Percentiles rank a stretch among this genome's conserved stretches.
These are phyloP conservation scores for Eutrema japonicum DNA, from an alignment of 345 rosid genomes.

Conservation along the genomic window DNA sequence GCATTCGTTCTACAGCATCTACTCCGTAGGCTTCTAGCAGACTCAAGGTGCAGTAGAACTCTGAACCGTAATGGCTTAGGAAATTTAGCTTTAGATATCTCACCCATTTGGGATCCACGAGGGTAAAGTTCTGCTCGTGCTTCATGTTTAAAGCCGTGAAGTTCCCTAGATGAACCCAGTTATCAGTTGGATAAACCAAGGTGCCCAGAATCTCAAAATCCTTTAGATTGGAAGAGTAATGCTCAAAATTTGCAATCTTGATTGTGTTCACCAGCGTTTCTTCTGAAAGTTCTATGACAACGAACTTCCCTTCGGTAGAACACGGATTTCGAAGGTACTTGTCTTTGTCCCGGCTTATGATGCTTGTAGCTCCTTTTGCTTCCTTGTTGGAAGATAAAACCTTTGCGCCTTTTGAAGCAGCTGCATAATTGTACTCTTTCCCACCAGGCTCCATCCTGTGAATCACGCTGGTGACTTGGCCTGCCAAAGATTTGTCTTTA, in stretches of 20 bases:
- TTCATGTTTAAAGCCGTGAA: conserved; percentile 85
- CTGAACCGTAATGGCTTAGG: conserved; percentile 79
- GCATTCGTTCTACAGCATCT: conserved; percentile 92
- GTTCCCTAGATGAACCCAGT: conserved; percentile 81
- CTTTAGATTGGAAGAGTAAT: conserved; percentile 84
- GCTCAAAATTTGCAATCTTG: conserved; percentile 89
- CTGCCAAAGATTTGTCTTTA: conserved; percentile 61
- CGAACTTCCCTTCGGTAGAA: conserved; percentile 86
- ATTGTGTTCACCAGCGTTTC: conserved; percentile 87
- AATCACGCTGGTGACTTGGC: conserved; percentile 63
- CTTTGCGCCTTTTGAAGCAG: conserved; percentile 88
- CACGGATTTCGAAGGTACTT: conserved; percentile 96
- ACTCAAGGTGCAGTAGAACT: conserved; percentile 93
- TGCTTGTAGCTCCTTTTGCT: conserved; percentile 84
- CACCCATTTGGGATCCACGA: conserved; percentile 79
- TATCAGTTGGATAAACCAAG: conserved; percentile 80
- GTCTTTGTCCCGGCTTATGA: conserved; percentile 81
- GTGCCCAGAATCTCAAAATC: conserved; percentile 86
- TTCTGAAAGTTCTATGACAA: conserved; percentile 90
- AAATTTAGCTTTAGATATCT: conserved; percentile 84
- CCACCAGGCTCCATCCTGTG: conserved; percentile 95
- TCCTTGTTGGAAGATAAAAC: conserved; percentile 85
- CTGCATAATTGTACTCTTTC: conserved; percentile 84
- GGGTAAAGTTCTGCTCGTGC: conserved; percentile 69
- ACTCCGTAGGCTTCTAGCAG: conserved; percentile 86